phyloP scores from a whole-genome alignment of 1,139 yeast species.

The Hansenula sp. region DNA sequence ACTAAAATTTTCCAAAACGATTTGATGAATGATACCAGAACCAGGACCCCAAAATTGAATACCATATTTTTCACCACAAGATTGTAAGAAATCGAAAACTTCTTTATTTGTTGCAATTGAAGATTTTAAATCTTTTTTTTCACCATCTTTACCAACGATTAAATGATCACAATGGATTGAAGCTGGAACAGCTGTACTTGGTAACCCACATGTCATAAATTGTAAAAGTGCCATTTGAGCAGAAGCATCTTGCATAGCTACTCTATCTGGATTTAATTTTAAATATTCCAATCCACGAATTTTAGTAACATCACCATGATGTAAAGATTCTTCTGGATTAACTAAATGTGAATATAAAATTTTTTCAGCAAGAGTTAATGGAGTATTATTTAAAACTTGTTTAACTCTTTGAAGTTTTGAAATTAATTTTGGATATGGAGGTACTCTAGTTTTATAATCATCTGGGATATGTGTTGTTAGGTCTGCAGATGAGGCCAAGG shows the following conservation, averaged over 20 bases:
- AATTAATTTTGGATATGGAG: constrained; percentile 79
- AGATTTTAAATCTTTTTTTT: constrained; percentile 63
- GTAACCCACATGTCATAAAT: constrained; percentile 94
- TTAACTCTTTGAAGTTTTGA: constrained; percentile 61
- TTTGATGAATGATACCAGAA: constrained; percentile 96
- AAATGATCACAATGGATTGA: constrained; percentile 97
- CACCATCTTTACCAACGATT: constrained; percentile 94
- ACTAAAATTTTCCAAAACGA: constrained; percentile 89
- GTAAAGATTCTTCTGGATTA: constrained; percentile 75
- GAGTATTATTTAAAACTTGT: constrained; percentile 58
- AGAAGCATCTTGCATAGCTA: constrained; percentile 99
- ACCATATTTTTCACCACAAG: constrained; percentile 90
- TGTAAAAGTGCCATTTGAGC: constrained; percentile 97
- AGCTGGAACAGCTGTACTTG: constrained; percentile 84
- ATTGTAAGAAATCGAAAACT: constrained; percentile 87
- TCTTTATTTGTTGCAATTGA: constrained; percentile 86
- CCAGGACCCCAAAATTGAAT: constrained; percentile 99
- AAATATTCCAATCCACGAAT: constrained; percentile 83
- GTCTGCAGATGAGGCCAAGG: constrained; percentile 17
- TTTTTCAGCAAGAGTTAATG: constrained; percentile 90
- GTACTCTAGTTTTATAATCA: constrained; percentile 65
- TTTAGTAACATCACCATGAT: constrained; percentile 43
- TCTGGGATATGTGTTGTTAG: constrained; percentile 41
- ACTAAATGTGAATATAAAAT: constrained; percentile 87
- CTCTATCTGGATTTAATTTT: constrained; percentile 94